These are phyloP conservation scores for Aspergillus tanneri DNA, from an alignment of 2,329 filamentous ascomycete species.

Conservation along the genomic window DNA sequence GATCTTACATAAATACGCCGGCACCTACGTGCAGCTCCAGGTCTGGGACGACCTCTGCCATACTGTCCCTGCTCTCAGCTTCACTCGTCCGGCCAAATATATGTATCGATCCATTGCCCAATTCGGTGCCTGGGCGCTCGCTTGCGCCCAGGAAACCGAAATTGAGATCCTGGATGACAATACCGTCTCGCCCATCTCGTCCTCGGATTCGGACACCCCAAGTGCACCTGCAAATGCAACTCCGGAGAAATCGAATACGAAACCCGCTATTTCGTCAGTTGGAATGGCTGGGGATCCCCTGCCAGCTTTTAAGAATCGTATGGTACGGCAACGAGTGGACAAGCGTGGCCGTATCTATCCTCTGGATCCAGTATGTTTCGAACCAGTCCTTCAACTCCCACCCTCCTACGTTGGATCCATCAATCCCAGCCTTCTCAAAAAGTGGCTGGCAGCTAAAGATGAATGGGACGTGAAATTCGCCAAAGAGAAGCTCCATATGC, in stretches of 20 bases:
- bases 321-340: conserved; percentile 88
- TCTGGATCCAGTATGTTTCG: conserved; percentile 62
- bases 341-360: conserved; percentile 71
- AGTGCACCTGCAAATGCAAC: conserved; percentile 6
- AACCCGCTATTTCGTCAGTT: conserved; percentile 48
- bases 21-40: conserved; percentile 89
- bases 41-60: conserved; percentile 96
- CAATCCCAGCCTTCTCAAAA: conserved; percentile 74
- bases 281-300: conserved; percentile 85
- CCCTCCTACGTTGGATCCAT: conserved; percentile 70
- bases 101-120: conserved; percentile 93
- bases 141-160: conserved; percentile 72
- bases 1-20: conserved; percentile 65
- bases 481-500: conserved; percentile 66
- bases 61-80: conserved; percentile 87
- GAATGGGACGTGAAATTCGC: conserved; percentile 73
- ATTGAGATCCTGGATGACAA: conserved; percentile 84
- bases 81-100: conserved; percentile 90
- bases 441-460: conserved; percentile 75
- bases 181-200: conserved; percentile 71
- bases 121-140: conserved; percentile 88
- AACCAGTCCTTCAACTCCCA: conserved; percentile 66
- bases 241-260: conserved; percentile 19
- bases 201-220: conserved; percentile 36
- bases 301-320: conserved; percentile 75